These are phyloP conservation scores for Panellus pusillus DNA, from an alignment of 768 basidiomycete species.

Conservation along the genomic window DNA sequence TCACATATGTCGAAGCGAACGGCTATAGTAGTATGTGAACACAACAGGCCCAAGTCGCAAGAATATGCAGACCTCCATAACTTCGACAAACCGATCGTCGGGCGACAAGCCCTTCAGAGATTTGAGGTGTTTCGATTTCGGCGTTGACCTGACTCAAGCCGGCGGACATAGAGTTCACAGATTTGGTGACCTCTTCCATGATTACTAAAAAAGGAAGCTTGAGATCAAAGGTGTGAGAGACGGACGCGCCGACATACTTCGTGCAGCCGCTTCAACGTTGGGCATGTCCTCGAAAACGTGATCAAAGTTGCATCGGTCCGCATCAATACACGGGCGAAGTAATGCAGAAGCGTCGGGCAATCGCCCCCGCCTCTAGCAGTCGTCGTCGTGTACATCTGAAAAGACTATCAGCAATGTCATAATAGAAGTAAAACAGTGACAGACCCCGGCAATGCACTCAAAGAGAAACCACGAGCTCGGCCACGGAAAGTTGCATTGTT, in stretches of 20 bases:
- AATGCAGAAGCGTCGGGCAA: slow-evolving; percentile 91
- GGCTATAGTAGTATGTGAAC: slow-evolving; percentile 30
- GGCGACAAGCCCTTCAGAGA: slow-evolving; percentile 29
- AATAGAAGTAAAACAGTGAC: slow-evolving; percentile 4
- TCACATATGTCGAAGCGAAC: slow-evolving; percentile 51
- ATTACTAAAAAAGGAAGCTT: slow-evolving; percentile 54
- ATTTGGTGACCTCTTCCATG: slow-evolving; percentile 59
- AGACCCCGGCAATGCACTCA: slow-evolving; percentile 78
- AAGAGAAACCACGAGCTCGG: slow-evolving; percentile 78
- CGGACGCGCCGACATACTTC: slow-evolving; percentile 48
- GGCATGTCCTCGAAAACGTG: slow-evolving; percentile 79
- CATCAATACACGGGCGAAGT: slow-evolving; percentile 74
- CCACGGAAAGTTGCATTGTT: slow-evolving; percentile 86
- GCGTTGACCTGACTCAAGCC: slow-evolving; percentile 58
- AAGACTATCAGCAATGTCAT: slow-evolving; percentile 2
- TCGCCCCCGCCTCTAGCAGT: slow-evolving; percentile 64
- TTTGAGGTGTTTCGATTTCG: slow-evolving; percentile 52
- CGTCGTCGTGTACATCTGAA: slow-evolving; percentile 82
- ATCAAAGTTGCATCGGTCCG: slow-evolving; percentile 64
- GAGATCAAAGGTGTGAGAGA: neutral
- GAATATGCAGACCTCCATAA: slow-evolving; percentile 62
- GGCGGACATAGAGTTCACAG: slow-evolving; percentile 54
- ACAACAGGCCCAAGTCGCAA: no score
- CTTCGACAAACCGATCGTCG: slow-evolving; percentile 61
- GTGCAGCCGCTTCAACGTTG: slow-evolving; percentile 78